Evolutionary conservation across 1,284 basidiomycete genomes (phyloP).

Genomic region (Pseudomicrostroma phylloplanum): DNA sequence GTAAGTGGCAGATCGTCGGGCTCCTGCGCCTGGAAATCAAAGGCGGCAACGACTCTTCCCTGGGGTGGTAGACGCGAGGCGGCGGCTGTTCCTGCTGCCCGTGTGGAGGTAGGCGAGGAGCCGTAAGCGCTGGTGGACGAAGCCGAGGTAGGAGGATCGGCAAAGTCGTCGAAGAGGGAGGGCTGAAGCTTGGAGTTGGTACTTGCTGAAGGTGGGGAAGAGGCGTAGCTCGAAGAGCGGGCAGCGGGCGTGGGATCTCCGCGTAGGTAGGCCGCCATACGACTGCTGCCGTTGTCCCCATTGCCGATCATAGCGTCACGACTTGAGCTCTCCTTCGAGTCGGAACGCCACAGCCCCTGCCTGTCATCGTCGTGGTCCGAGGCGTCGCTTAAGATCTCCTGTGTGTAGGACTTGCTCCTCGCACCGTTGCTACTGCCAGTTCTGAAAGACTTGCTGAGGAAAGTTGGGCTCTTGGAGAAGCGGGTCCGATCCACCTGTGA

Average conservation of each 20-base stretch:
- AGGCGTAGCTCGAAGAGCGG: neutral
- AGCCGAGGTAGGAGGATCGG: slow-evolving; percentile 16
- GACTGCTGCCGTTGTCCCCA: neutral
- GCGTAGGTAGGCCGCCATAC: neutral
- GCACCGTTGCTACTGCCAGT: neutral
- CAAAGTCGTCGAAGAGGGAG: slow-evolving; percentile 13
- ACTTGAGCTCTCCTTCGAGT: neutral
- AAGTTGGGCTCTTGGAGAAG: neutral
- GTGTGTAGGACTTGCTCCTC: neutral
- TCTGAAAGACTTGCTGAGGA: neutral
- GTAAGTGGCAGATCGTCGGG: slow-evolving; percentile 38
- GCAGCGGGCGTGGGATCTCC: neutral
- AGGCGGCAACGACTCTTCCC: slow-evolving; percentile 36
- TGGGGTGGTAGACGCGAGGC: neutral
- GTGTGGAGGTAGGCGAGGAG: slow-evolving; percentile 7
- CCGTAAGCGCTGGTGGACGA: neutral
- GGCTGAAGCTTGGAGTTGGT: neutral
- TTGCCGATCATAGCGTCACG: neutral
- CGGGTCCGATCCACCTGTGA: neutral
- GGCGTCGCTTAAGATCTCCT: no score
- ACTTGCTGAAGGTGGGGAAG: neutral
- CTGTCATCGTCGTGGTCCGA: neutral
- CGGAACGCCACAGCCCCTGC: neutral
- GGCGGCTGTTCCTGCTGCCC: neutral
- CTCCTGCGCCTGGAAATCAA: slow-evolving; percentile 41